Percentiles rank a stretch among this genome's conserved stretches.
Conservation (phyloP, 1,139 yeast species). For the Yamadazyma friedrichii region DNA sequence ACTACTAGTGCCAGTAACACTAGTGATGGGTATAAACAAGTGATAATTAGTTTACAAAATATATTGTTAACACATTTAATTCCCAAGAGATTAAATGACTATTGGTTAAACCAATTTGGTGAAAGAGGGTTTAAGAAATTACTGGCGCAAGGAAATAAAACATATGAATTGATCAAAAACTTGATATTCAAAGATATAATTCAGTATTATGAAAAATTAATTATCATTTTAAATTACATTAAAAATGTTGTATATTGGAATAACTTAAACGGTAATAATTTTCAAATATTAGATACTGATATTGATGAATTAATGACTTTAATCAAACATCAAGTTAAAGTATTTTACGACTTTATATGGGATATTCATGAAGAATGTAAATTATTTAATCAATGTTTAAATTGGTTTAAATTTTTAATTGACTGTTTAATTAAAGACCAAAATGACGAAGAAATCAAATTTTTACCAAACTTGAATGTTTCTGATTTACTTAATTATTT, state of each 20-base stretch:
- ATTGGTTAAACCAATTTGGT: slow-evolving; percentile 54
- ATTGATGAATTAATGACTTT: slow-evolving; percentile 27
- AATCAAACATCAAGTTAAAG: slow-evolving; percentile 33
- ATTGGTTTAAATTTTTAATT: slow-evolving; percentile 45
- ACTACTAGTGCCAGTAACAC: neutral
- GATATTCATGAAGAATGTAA: slow-evolving; percentile 52
- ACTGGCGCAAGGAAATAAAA: slow-evolving; percentile 47
- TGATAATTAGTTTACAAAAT: slow-evolving; percentile 37
- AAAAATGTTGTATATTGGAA: slow-evolving; percentile 45
- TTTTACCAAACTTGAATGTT: slow-evolving; percentile 20
- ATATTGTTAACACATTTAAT: slow-evolving; percentile 58
- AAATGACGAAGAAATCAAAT: slow-evolving; percentile 26
- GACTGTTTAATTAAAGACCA: slow-evolving; percentile 38
- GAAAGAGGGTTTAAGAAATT: slow-evolving; percentile 68
- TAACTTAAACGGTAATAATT: slow-evolving; percentile 16
- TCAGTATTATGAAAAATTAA: slow-evolving; percentile 56
- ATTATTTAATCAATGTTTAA: slow-evolving; percentile 48
- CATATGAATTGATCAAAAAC: slow-evolving; percentile 50
- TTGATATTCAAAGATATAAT: slow-evolving; percentile 49
- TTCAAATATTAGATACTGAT: slow-evolving; percentile 28
- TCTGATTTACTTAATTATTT: slow-evolving; percentile 32
- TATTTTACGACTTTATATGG: slow-evolving; percentile 42
- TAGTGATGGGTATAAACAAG: slow-evolving; percentile 1
- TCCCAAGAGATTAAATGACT: slow-evolving; percentile 38
- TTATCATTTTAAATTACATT: slow-evolving; percentile 49